These are phyloP conservation scores for Ramichloridium luteum DNA, from an alignment of 2,329 filamentous ascomycete species.

Conservation along the genomic window DNA sequence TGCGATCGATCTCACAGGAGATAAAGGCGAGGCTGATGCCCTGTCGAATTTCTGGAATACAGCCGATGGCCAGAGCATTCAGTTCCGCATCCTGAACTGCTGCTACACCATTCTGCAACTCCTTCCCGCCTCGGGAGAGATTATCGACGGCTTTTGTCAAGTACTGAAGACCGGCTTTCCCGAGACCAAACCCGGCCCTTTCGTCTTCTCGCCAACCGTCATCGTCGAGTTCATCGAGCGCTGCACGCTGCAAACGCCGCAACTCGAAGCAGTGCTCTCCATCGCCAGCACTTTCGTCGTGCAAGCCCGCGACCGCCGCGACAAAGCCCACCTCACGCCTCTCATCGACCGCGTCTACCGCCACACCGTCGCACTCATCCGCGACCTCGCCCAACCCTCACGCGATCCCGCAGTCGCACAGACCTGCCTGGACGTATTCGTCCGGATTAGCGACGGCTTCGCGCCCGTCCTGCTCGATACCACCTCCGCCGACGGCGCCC, in stretches of 20 bases:
- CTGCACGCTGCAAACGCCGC: constrained; percentile 46
- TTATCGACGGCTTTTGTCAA: constrained; percentile 58
- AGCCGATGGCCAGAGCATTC: constrained; percentile 37
- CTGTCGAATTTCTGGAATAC: constrained; percentile 36
- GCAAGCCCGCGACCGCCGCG: constrained; percentile 25
- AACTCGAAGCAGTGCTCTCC: constrained; percentile 56
- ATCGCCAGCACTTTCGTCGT: constrained; percentile 57
- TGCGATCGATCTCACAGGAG: constrained; percentile 54
- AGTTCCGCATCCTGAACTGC: constrained; percentile 37
- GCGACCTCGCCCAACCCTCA: constrained; percentile 45
- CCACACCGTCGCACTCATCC: constrained; percentile 52
- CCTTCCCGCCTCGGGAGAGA: constrained; percentile 51
- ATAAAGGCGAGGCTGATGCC: constrained; percentile 19
- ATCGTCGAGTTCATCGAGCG: constrained; percentile 50
- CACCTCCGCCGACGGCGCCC: constrained; percentile 43
- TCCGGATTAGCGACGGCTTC: constrained; percentile 49
- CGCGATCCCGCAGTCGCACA: constrained; percentile 62
- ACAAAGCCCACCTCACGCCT: constrained; percentile 31
- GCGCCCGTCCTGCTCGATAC: constrained; percentile 51
- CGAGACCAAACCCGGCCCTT: constrained; percentile 61
- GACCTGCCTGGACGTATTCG: constrained; percentile 59
- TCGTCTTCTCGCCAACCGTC: constrained; percentile 56
- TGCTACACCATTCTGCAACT: constrained; percentile 40
- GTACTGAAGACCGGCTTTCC: constrained; percentile 64
- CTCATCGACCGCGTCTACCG: constrained; percentile 44